Evolutionary conservation across 768 basidiomycete genomes (phyloP).

Genomic region (Amyloporia xantha): DNA sequence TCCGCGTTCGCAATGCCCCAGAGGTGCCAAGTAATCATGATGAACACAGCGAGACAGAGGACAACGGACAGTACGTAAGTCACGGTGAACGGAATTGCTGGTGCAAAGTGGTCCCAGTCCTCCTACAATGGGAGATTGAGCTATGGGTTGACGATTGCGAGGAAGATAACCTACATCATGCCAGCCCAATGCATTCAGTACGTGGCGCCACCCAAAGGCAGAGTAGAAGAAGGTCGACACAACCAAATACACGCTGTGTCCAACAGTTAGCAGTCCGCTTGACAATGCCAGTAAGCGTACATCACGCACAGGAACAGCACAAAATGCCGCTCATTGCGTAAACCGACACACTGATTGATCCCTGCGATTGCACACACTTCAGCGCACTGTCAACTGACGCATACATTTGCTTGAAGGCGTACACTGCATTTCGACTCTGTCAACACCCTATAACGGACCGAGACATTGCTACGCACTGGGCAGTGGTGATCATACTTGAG

Average conservation of each 20-base stretch:
- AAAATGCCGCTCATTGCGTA: conserved; percentile 95
- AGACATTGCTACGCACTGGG: conserved; percentile 80
- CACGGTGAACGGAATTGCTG: conserved; percentile 63
- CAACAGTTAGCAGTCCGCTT: background rate
- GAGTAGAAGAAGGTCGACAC: conserved; percentile 57
- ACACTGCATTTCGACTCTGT: too few species aligned
- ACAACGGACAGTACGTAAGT: conserved; percentile 72
- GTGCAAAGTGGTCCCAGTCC: conserved; percentile 37
- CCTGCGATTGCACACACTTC: conserved; percentile 36
- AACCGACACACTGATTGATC: conserved; percentile 96
- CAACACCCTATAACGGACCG: too few species aligned
- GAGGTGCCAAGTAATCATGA: conserved; percentile 71
- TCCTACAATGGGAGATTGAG: conserved; percentile 12
- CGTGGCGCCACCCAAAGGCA: conserved; percentile 54
- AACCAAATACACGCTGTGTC: conserved; percentile 70
- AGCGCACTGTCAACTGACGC: too few species aligned
- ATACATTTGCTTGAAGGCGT: too few species aligned
- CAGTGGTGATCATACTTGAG: conserved; percentile 91
- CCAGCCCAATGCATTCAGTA: conserved; percentile 52
- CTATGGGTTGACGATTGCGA: background rate
- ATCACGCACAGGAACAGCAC: conserved; percentile 80
- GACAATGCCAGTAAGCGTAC: background rate
- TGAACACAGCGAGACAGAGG: conserved; percentile 64
- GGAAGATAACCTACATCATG: conserved; percentile 30
- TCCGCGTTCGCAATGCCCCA: conserved; percentile 69